These are phyloP conservation scores for Aspergillus alliaceus DNA, from an alignment of 2,329 filamentous ascomycete species.

Conservation along the genomic window DNA sequence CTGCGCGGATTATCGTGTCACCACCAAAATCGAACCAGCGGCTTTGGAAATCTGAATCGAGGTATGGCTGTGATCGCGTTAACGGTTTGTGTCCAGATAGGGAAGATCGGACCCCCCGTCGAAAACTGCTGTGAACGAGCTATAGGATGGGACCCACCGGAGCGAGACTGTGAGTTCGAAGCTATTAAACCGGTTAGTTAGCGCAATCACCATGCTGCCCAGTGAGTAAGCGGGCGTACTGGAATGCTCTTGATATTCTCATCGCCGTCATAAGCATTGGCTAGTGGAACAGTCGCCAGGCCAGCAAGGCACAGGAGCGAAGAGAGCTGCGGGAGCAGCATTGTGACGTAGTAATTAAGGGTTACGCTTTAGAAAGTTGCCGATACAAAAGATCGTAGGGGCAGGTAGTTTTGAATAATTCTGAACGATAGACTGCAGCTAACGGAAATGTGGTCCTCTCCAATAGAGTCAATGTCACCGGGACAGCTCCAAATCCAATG, in stretches of 20 bases:
- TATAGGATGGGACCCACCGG: slow-evolving; percentile 58
- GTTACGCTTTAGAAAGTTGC: neutral
- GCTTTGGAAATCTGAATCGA: slow-evolving; percentile 97
- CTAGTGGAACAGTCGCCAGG: slow-evolving; percentile 30
- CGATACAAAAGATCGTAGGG: slow-evolving; percentile 2
- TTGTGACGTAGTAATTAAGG: slow-evolving; percentile 14
- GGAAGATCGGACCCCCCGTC: slow-evolving; percentile 2
- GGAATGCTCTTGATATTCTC: slow-evolving; percentile 64
- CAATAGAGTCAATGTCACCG: slow-evolving; percentile 22
- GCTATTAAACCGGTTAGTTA: slow-evolving; percentile 49
- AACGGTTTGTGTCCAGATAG: slow-evolving; percentile 17
- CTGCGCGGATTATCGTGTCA: slow-evolving; percentile 78
- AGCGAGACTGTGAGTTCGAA: slow-evolving; percentile 81
- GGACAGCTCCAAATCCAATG: slow-evolving; percentile 42
- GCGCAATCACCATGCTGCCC: neutral
- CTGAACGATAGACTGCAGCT: slow-evolving; percentile 21
- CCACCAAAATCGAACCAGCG: slow-evolving; percentile 99
- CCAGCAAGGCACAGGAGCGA: slow-evolving; percentile 37
- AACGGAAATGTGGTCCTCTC: slow-evolving; percentile 6
- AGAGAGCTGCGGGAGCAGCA: slow-evolving; percentile 36
- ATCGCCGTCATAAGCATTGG: slow-evolving; percentile 46
- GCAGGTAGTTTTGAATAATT: slow-evolving; percentile 7
- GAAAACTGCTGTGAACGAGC: neutral
- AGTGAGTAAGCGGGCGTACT: slow-evolving; percentile 47
- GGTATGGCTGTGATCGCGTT: slow-evolving; percentile 68